Evolutionary conservation across 2,329 filamentous ascomycete species (phyloP).

Genomic region (Alternaria viburni): DNA sequence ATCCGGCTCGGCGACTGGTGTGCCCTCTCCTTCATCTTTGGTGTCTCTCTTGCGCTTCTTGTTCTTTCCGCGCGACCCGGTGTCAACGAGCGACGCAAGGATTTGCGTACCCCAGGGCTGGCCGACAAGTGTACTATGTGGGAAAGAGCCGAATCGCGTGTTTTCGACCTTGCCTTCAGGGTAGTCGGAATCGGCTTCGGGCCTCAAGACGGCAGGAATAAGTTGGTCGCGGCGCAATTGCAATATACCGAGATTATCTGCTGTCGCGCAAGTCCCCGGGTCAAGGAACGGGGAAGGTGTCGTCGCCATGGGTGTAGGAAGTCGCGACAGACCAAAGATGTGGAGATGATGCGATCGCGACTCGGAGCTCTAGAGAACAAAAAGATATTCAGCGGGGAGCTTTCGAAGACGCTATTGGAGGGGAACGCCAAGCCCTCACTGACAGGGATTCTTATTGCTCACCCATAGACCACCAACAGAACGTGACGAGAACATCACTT

Average conservation of each 20-base stretch:
- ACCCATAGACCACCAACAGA: constrained; percentile 12
- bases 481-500: constrained; percentile 13
- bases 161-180: constrained; percentile 67
- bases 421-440: constrained; percentile 32
- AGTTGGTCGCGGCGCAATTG: constrained; percentile 88
- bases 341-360: constrained; percentile 4
- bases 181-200: constrained; percentile 49
- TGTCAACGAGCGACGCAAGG: constrained; percentile 86
- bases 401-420: constrained; percentile 32
- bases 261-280: constrained; percentile 66
- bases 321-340: background rate
- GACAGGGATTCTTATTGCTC: constrained; percentile 19
- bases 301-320: constrained; percentile 26
- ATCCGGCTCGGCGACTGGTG: constrained; percentile 23
- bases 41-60: constrained; percentile 57
- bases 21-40: constrained; percentile 35
- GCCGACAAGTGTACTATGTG: constrained; percentile 62
- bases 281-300: constrained; percentile 77
- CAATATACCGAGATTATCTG: constrained; percentile 77
- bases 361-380: constrained; percentile 13
- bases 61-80: constrained; percentile 78
- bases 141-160: constrained; percentile 85
- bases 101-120: constrained; percentile 93
- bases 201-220: constrained; percentile 69
- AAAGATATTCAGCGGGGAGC: constrained; percentile 32